Evolutionary conservation across 2,329 filamentous ascomycete species (phyloP).

Genomic region (Aureobasidium mangrovei): DNA sequence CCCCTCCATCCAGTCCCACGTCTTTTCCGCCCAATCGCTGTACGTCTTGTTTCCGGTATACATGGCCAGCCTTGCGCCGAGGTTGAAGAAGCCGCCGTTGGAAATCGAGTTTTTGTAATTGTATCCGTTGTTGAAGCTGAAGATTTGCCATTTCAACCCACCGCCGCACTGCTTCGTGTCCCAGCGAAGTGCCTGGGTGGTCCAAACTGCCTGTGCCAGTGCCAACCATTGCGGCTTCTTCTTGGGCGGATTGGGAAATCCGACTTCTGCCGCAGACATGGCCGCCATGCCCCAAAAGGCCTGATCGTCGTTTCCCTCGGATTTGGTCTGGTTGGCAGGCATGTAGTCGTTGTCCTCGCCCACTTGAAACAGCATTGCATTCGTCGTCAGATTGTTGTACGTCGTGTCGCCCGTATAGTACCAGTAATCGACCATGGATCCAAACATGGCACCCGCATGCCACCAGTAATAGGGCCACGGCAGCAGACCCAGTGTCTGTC

Average conservation of each 20-base stretch:
- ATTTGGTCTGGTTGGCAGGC: conserved; percentile 27
- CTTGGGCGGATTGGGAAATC: conserved; percentile 57
- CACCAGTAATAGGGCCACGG: conserved; percentile 64
- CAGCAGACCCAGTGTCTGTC: conserved; percentile 42
- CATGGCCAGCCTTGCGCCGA: conserved; percentile 48
- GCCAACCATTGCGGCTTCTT: conserved; percentile 65
- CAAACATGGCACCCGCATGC: conserved; percentile 53
- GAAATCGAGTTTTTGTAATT: conserved; percentile 79
- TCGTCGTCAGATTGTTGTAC: conserved; percentile 35
- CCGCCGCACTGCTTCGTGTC: conserved; percentile 58
- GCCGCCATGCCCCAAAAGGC: conserved; percentile 78
- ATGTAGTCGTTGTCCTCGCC: conserved; percentile 36
- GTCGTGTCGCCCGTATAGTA: conserved; percentile 37
- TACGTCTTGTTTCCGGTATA: conserved; percentile 45
- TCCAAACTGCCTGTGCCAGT: conserved; percentile 70
- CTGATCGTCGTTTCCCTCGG: conserved; percentile 48
- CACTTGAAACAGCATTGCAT: conserved; percentile 35
- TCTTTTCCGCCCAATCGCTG: conserved; percentile 48
- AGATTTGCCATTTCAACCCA: conserved; percentile 82
- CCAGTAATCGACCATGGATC: conserved; percentile 51
- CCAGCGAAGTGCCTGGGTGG: conserved; percentile 65
- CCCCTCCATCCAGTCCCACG: conserved; percentile 29
- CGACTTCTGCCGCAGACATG: conserved; percentile 68
- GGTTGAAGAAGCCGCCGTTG: conserved; percentile 76
- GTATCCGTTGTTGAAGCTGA: conserved; percentile 64